phyloP scores from a whole-genome alignment of 148 eudicot genomes.

The Rhododendron mucronatum region DNA sequence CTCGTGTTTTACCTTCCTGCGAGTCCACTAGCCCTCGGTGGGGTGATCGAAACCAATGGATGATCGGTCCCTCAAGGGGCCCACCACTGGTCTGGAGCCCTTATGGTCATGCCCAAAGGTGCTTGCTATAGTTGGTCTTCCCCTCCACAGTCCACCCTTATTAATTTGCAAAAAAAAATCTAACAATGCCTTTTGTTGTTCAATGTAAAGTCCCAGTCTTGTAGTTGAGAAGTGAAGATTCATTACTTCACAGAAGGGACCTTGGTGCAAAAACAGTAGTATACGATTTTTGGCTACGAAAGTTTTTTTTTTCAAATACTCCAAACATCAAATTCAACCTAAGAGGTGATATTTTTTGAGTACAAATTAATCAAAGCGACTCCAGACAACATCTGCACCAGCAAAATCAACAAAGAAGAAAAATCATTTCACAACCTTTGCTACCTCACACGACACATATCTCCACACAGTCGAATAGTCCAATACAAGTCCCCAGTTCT shows the following conservation, averaged over 20 bases:
- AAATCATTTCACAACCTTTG: not conserved
- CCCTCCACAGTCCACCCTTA: not conserved
- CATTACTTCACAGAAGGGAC: not conserved
- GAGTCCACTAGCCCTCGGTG: not conserved
- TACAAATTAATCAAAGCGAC: not conserved
- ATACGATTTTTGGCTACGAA: not conserved
- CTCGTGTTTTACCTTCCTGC: not conserved
- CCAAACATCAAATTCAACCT: not conserved
- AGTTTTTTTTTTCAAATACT: not conserved
- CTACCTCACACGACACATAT: not conserved
- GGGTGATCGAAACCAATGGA: not conserved
- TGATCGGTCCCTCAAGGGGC: not conserved
- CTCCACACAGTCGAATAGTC: not conserved
- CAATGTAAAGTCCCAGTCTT: not conserved
- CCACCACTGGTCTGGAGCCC: not conserved
- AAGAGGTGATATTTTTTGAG: not conserved
- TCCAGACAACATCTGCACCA: not conserved
- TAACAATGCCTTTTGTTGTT: not conserved
- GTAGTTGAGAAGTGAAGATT: not conserved
- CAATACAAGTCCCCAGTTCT: not conserved
- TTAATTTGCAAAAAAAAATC: not conserved
- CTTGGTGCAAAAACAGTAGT: not conserved
- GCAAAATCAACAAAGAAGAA: not conserved
- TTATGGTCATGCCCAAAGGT: not conserved
- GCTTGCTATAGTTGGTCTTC: not conserved